Evolutionary conservation across 257 asterid genomes (phyloP).

Genomic region (Rehmannia glutinosa): DNA sequence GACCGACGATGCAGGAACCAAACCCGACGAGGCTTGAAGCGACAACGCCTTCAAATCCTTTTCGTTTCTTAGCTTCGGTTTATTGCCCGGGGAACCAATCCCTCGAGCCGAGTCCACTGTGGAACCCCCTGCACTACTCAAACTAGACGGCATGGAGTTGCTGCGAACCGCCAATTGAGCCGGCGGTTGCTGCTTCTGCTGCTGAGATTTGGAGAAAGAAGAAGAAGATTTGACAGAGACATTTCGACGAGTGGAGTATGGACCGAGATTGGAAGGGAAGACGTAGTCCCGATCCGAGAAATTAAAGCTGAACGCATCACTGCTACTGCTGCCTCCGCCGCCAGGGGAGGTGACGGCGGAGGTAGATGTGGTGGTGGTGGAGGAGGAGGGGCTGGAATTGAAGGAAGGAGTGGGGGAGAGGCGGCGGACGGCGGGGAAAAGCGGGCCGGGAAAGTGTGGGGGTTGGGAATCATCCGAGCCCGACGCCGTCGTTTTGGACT

Average conservation of each 20-base stretch:
- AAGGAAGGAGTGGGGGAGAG: conserved; percentile 38
- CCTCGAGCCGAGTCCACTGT: conserved; percentile 19
- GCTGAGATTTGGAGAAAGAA: conserved; percentile 41
- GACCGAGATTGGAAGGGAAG: conserved; percentile 87
- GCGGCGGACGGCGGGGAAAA: conserved; percentile 63
- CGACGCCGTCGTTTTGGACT: conserved; percentile 45
- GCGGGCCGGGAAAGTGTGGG: conserved; percentile 50
- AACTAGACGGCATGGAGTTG: conserved; percentile 43
- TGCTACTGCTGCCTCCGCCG: conserved; percentile 20
- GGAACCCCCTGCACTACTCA: conserved; percentile 22
- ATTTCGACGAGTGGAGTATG: conserved; percentile 73
- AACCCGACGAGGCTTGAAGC: conserved; percentile 40
- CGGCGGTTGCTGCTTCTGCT: no score
- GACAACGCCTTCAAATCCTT: conserved; percentile 59
- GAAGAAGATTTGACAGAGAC: conserved; percentile 45
- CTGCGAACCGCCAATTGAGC: conserved; percentile 35
- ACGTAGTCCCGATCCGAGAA: conserved; percentile 88
- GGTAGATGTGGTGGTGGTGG: background rate
- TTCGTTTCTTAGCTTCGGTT: conserved; percentile 57
- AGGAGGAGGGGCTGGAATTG: conserved; percentile 15
- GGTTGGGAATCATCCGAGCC: conserved; percentile 26
- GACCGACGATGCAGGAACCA: conserved; percentile 32
- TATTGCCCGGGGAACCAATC: conserved; percentile 30
- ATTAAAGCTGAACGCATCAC: conserved; percentile 42
- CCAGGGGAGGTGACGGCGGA: conserved; percentile 20